These are phyloP conservation scores for Yamadazyma dushanensis DNA, from an alignment of 1,139 yeast genomes.

Conservation along the genomic window DNA sequence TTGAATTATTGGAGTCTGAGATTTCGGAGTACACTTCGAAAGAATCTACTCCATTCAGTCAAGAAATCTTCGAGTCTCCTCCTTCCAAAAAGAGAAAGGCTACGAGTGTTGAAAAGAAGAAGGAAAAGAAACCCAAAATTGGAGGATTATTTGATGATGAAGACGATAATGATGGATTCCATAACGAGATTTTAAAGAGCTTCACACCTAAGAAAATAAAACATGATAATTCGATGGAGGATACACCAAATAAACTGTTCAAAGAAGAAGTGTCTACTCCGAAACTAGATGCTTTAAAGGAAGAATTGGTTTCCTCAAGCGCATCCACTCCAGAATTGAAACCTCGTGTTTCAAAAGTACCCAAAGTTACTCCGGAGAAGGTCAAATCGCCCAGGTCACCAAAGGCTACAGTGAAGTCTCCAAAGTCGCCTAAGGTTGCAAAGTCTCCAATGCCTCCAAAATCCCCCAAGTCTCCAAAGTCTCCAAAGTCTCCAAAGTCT, in stretches of 20 bases:
- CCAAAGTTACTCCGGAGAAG: background rate
- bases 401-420: slow-evolving; percentile 1
- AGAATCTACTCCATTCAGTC: slow-evolving; percentile 27
- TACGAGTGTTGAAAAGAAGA: background rate
- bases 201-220: slow-evolving; percentile 8
- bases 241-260: slow-evolving; percentile 3
- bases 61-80: slow-evolving; percentile 43
- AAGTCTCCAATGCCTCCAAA: slow-evolving; percentile 7
- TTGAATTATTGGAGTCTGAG: too few relatives aligned
- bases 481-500: slow-evolving; percentile 5
- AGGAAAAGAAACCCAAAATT: slow-evolving; percentile 8
- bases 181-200: slow-evolving; percentile 6
- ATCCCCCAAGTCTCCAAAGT: slow-evolving; percentile 10
- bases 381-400: slow-evolving; percentile 2
- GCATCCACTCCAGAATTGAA: too few relatives aligned
- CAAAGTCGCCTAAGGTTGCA: slow-evolving; percentile 7
- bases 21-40: background rate
- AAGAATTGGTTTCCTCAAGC: too few relatives aligned
- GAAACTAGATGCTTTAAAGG: slow-evolving; percentile 7
- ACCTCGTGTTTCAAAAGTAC: background rate
- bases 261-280: slow-evolving; percentile 8
- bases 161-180: slow-evolving; percentile 11
- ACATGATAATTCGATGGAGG: background rate
- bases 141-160: slow-evolving; percentile 16
- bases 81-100: slow-evolving; percentile 8